These are phyloP conservation scores for Fusarium caatingaense DNA, from an alignment of 2,329 filamentous ascomycete species.

Conservation along the genomic window DNA sequence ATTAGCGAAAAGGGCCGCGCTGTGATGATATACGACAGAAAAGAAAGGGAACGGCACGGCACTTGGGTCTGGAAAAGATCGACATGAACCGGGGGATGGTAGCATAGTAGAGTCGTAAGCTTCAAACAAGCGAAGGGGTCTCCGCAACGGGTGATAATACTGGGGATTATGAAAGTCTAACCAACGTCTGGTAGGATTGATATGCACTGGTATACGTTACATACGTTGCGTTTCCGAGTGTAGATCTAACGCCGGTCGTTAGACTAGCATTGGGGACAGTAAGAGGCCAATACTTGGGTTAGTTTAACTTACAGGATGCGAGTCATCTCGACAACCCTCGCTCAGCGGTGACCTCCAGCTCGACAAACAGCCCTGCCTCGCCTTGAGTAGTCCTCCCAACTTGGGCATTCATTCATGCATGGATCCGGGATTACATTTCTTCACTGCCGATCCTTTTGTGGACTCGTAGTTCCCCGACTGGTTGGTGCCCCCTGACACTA, in stretches of 20 bases:
- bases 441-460: slow-evolving; percentile 11
- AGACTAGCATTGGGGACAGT: not conserved
- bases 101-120: slow-evolving; percentile 8
- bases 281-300: not conserved
- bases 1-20: slow-evolving; percentile 23
- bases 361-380: not conserved
- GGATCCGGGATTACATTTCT: slow-evolving; percentile 9
- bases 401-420: not conserved
- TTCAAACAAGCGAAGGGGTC: not conserved
- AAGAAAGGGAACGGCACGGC: not conserved
- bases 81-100: slow-evolving; percentile 1
- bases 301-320: not conserved
- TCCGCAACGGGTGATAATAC: slow-evolving; percentile 5
- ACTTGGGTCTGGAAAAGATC: slow-evolving; percentile 11
- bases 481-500: slow-evolving; percentile 6
- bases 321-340: slow-evolving; percentile 2
- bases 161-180: not conserved
- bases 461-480: slow-evolving; percentile 2
- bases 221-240: not conserved
- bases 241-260: not conserved
- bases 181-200: not conserved
- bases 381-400: not conserved
- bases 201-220: not conserved
- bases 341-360: not conserved
- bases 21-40: slow-evolving; percentile 22